Conservation (phyloP, 495 filamentous ascomycete species). For the Penicillium maclennaniae region DNA sequence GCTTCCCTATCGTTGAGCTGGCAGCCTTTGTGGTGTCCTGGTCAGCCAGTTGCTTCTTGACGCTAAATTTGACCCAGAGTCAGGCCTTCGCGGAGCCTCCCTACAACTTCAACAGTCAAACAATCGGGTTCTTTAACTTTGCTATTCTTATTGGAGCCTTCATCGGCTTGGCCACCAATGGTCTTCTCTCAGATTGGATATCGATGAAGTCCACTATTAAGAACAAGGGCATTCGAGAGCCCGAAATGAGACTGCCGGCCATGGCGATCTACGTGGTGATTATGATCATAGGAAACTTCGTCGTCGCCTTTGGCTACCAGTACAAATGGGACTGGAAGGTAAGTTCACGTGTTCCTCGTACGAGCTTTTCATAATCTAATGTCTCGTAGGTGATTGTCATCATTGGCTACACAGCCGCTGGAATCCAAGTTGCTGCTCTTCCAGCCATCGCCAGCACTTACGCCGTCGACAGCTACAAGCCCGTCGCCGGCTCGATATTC, state of each 20-base stretch:
- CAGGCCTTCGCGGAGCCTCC: conserved; percentile 59
- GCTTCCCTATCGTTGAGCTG: conserved; percentile 63
- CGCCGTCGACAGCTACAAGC: conserved; percentile 63
- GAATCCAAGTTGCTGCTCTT: conserved; percentile 56
- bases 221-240: conserved; percentile 63
- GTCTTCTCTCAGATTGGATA: conserved; percentile 57
- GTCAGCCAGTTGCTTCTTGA: conserved; percentile 56
- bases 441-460: conserved; percentile 46
- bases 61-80: conserved; percentile 60
- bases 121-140: conserved; percentile 51
- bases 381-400: conserved; percentile 38
- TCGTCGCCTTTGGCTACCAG: conserved; percentile 59
- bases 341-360: neutral
- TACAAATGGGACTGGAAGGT: conserved; percentile 54
- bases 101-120: conserved; percentile 50
- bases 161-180: conserved; percentile 55
- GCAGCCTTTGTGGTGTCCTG: conserved; percentile 57
- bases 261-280: conserved; percentile 59
- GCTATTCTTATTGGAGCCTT: conserved; percentile 46
- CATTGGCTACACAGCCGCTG: conserved; percentile 51
- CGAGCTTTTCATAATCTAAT: conserved; percentile 3
- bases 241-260: conserved; percentile 63
- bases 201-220: conserved; percentile 52
- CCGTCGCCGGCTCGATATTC: conserved; percentile 55
- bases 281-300: conserved; percentile 56